phyloP scores from a whole-genome alignment of 2,329 filamentous ascomycete species.

The Aspergillus sp. region DNA sequence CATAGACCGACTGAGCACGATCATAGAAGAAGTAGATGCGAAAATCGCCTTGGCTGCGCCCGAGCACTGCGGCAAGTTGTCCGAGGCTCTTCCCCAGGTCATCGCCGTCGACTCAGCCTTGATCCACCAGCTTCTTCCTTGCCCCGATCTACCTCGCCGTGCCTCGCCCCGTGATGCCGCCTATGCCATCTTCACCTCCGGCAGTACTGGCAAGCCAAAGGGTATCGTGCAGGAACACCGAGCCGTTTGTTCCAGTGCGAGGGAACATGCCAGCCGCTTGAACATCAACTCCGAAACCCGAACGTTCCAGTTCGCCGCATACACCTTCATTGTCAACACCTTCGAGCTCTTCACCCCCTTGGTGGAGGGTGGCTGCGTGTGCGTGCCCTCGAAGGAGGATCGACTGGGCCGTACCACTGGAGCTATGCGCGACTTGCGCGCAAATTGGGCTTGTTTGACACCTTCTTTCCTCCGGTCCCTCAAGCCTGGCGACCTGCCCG shows the following conservation, averaged over 20 bases:
- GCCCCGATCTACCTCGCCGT: slow-evolving; percentile 2
- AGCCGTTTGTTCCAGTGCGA: slow-evolving; percentile 52
- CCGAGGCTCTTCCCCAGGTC: background rate
- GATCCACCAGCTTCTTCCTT: slow-evolving; percentile 16
- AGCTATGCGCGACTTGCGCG: slow-evolving; percentile 37
- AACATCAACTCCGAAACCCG: slow-evolving; percentile 47
- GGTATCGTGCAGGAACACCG: slow-evolving; percentile 59
- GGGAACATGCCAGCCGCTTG: slow-evolving; percentile 45
- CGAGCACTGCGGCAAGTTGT: background rate
- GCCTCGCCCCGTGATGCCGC: slow-evolving; percentile 47
- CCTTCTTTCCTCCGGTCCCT: slow-evolving; percentile 25
- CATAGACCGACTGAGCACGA: background rate
- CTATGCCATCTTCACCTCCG: slow-evolving; percentile 54
- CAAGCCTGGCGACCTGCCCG: slow-evolving; percentile 35
- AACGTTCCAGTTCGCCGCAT: slow-evolving; percentile 31
- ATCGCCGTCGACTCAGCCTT: slow-evolving; percentile 27
- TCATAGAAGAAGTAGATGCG: slow-evolving; percentile 10
- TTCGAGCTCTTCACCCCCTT: slow-evolving; percentile 22
- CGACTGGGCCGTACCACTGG: slow-evolving; percentile 45
- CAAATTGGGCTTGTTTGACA: slow-evolving; percentile 15
- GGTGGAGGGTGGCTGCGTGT: slow-evolving; percentile 27
- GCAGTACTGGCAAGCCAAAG: slow-evolving; percentile 38
- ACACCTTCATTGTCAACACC: slow-evolving; percentile 37
- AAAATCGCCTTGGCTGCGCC: slow-evolving; percentile 7
- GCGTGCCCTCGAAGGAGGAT: slow-evolving; percentile 49